phyloP scores from a whole-genome alignment of 2,329 filamentous ascomycete genomes.

The Calonectria pteridis region DNA sequence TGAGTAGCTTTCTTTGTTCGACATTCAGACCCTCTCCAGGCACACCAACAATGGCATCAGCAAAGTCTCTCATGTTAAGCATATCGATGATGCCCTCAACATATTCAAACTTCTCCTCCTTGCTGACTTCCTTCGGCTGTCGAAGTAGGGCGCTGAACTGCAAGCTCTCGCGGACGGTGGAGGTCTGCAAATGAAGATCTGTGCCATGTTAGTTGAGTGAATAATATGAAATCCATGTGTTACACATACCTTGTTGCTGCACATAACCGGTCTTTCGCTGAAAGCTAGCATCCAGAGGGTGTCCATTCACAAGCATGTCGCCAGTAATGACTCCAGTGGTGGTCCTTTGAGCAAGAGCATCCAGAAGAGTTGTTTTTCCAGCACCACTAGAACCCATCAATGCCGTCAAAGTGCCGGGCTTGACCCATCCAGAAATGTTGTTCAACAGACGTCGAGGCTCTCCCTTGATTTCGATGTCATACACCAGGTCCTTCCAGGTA shows the following conservation, averaged over 20 bases:
- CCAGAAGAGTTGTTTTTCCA: conserved; percentile 50
- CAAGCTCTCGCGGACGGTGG: conserved; percentile 62
- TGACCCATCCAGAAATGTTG: conserved; percentile 84
- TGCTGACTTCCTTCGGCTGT: conserved; percentile 60
- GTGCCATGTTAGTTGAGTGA: neutral
- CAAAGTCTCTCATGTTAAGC: conserved; percentile 71
- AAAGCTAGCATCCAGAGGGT: conserved; percentile 63
- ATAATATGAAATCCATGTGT: neutral
- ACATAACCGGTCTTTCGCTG: conserved; percentile 72
- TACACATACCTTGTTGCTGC: conserved; percentile 61
- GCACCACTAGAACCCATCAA: conserved; percentile 69
- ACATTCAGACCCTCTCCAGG: conserved; percentile 68
- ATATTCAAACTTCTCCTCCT: conserved; percentile 66
- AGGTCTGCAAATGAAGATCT: conserved; percentile 62
- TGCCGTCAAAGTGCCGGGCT: conserved; percentile 84
- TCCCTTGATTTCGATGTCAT: conserved; percentile 74
- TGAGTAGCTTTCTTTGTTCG: conserved; percentile 68
- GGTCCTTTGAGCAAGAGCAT: conserved; percentile 55
- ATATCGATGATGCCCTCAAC: conserved; percentile 72
- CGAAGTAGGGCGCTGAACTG: conserved; percentile 63
- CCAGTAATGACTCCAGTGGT: conserved; percentile 69
- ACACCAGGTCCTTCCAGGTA: conserved; percentile 80
- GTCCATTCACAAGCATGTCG: conserved; percentile 71
- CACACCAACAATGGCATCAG: conserved; percentile 70
- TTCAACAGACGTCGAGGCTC: conserved; percentile 76